A percentile compares a stretch with the other conserved stretches of the same genome.
phyloP scores from a whole-genome alignment of 2,329 filamentous ascomycete genomes.

The Ilyonectria mors-panacis region DNA sequence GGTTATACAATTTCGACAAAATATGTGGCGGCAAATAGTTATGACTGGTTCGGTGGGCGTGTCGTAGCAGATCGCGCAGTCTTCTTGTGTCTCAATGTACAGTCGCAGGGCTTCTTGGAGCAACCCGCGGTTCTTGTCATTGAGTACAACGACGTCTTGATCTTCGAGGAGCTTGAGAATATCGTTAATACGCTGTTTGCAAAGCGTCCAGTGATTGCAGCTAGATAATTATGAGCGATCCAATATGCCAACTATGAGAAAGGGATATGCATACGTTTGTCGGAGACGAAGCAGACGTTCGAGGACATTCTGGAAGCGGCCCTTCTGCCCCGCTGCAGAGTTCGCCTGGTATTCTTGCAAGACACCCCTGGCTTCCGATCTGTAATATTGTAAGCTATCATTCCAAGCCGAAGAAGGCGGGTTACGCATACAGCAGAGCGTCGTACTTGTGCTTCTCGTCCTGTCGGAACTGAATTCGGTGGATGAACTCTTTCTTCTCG shows the following conservation, averaged over 20 bases:
- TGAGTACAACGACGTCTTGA: conserved; percentile 78
- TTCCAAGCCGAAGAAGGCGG: neutral
- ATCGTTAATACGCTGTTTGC: conserved; percentile 80
- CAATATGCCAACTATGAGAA: neutral
- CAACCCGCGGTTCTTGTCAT: conserved; percentile 78
- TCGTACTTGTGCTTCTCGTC: conserved; percentile 86
- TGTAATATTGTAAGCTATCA: conserved; percentile 47
- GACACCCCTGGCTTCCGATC: conserved; percentile 81
- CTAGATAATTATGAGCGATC: conserved; percentile 49
- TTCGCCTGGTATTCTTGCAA: conserved; percentile 71
- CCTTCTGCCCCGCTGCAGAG: conserved; percentile 59
- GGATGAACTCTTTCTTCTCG: conserved; percentile 82
- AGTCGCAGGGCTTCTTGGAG: conserved; percentile 83
- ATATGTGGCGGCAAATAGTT: conserved; percentile 87
- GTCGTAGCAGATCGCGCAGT: conserved; percentile 88
- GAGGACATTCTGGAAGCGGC: conserved; percentile 81
- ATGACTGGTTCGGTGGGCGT: conserved; percentile 81
- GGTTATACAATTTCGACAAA: conserved; percentile 81
- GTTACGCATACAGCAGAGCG: conserved; percentile 72
- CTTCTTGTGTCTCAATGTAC: conserved; percentile 84
- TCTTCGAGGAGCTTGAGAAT: conserved; percentile 79
- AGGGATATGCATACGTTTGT: conserved; percentile 69
- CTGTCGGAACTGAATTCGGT: conserved; percentile 79
- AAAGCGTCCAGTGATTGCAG: conserved; percentile 91
- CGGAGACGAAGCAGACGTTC: conserved; percentile 87